Evolutionary conservation across 2,329 filamentous ascomycete genomes (phyloP), one percentile per base, ranked within the genome.

Genomic region (Fusarium circinatum): DNA sequence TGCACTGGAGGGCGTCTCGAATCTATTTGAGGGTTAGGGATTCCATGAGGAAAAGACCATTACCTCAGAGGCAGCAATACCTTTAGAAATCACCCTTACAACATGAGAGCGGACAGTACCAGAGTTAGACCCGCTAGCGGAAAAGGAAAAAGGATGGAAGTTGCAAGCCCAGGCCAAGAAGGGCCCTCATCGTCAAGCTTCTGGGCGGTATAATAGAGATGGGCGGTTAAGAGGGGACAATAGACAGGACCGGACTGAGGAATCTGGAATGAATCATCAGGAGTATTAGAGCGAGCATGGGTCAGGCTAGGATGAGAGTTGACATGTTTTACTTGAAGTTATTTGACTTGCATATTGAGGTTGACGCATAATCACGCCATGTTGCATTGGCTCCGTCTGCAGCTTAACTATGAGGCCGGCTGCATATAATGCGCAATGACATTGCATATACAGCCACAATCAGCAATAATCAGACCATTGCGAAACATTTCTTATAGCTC

Each of bases 1-100:
- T 70, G 85, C 80, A 15, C 78, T 90, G 55, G 88, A 90, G 57
- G 88, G 88, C 1, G 85, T 90, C 22, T 87, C 88, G 11, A 85
- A 85, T 47, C 80, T 90, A 54, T 90, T 86, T 69, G 83, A 84
- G 42, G 79, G 77, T 49, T 83, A 74, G 54, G 39, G 32, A 22
- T 47, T 24, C n/a, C 24, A 8, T 30, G 45, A 20, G 44, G 20
- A 18, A 38, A n/a, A 38, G 24, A 17, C 22, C 14, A 30, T 61
- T 20, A 17, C 54, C 48, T 32, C 34, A n/a, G 30, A 41, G 26
- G 26, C 39, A 32, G 26, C 38, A 11, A 41, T 42, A 30, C 34
- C 44, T 45, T 57, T 51, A 59, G 52, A 67, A 42, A 22, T 32
- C 30, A 28, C 38, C 41, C 49, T 26, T 26, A 30, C 20, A 59